Evolutionary conservation across 305 asterid genomes (phyloP), one percentile per base, ranked within the genome.

Genomic region (Rubia tinctorum): DNA sequence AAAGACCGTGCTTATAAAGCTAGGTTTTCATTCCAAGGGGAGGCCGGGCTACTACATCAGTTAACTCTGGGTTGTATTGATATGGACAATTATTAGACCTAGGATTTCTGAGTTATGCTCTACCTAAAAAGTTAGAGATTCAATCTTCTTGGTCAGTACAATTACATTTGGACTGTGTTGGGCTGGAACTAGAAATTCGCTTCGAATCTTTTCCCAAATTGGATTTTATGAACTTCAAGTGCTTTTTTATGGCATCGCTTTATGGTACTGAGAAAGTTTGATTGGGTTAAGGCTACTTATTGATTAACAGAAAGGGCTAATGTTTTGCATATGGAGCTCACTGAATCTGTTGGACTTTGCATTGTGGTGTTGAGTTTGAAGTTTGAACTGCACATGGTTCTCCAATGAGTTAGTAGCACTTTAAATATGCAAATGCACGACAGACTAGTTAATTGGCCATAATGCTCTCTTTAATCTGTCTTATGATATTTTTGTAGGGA

Each of bases 401-500:
- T 40, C 42, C 58, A 56, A 6, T 37, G 11, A 11, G 23, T 22
- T 22, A 30, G 6, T 34, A 27, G 49, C 5, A 25, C 8, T n/a
- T 39, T 53, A 12, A 3, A 39, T 2, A 39, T 40, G 43, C 68
- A 9, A 47, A 14, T 56, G 69, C 66, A 47, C 45, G 56, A 13
- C 43, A 22, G 49, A 30, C 20, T 18, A 37, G 23, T 23, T 66
- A 30, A 30, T 75, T 12, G 78, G 23, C 37, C 22, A 30, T 68
- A 58, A 39, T 20, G 11, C 44, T n/a, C n/a, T 30, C 44, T 7
- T 12, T 17, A 63, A 40, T 68, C 77, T 9, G 39, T 79, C 65
- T 15, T 42, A 9, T n/a, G 17, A 34, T 14, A 71, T 44, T 70
- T 51, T 18, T 84, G 69, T 70, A 95, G 98, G 88, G 97, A 95